Base-by-base conservation (phyloP, 2,329 filamentous ascomycete species). In the Dothiorella sarmentorum region DNA sequence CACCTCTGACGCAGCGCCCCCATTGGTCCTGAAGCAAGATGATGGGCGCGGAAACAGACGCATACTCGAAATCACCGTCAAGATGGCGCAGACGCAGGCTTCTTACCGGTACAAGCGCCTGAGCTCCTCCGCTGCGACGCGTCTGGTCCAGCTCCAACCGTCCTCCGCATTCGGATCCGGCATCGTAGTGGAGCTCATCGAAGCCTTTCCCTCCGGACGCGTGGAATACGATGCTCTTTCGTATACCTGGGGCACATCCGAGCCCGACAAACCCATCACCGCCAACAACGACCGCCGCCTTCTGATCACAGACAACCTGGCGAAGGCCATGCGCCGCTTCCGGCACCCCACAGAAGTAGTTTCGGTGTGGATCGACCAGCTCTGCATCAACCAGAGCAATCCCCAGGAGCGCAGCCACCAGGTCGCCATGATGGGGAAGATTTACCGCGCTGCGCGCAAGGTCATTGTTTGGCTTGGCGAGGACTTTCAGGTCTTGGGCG, bases 151-250 rank as follows among this genome's bases (percentile, higher is more conserved):
- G n/a, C 53, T 59, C 29, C 47, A 53, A 17, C 57, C 57, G 3
- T 38, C 27, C 7, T 24, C 35, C 7, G 45, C 45, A 6, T 22
- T 38, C 3, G 40, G 42, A 15, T 38, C 45, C 4, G 57, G 57
- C 18, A 20, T 59, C 17, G 47, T 37, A 13, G 37, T 59, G 7
- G 15, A 45, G 13, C 29, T 59, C 27, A n/a, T 29, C 18, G 51
- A 60, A 15, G 44, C 31, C 3, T 42, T 42, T 13, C 51, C 84
- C 60, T 91, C 75, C 13, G 86, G 47, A 4, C 26, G 10, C n/a
- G 7, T 31, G 6, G 38, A 53, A 5, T 67, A 63, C 24, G 63
- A 65, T 26, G 61, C 66, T 2, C 37, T 67, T 1, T 67, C 65
- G 4, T 68, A 67, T 15, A 62, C 64, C 9, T 67, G 66, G 65